Percentiles rank a stretch among this genome's conserved stretches.
Conservation (phyloP, 192 early-diverging fungal genomes). For the Coemansia javaensis region DNA sequence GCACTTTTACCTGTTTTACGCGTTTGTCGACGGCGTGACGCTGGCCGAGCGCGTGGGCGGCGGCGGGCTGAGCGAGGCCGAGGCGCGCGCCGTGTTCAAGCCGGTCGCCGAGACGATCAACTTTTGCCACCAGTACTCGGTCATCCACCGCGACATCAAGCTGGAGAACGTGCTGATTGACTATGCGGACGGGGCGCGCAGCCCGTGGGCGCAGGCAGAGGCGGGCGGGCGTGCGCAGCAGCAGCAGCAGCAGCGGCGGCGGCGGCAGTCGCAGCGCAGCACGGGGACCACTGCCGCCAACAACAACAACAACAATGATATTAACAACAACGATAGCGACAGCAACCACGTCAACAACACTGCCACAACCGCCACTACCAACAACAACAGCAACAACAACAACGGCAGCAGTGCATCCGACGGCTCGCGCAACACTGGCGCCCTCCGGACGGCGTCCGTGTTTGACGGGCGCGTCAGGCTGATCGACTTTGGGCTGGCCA, state of each 20-base stretch:
- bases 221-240: no score
- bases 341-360: not conserved
- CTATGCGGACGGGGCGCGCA: constrained; percentile 15
- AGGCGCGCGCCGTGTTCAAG: constrained; percentile 34
- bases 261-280: not conserved
- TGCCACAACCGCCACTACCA: no score
- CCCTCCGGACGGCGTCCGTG: constrained; percentile 8
- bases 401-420: no score
- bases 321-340: no score
- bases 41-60: constrained; percentile 42
- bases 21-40: constrained; percentile 40
- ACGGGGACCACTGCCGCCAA: not conserved
- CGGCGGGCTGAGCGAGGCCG: constrained; percentile 26
- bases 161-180: constrained; percentile 80
- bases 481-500: constrained; percentile 91
- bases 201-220: constrained; percentile 1
- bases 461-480: constrained; percentile 65
- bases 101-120: constrained; percentile 38
- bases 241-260: no score
- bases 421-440: not conserved
- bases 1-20: constrained; percentile 53
- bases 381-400: no score
- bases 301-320: not conserved
- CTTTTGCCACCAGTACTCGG: constrained; percentile 61
- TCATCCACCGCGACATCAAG: constrained; percentile 88